These are phyloP conservation scores for Malassezia sympodialis DNA, from an alignment of 1,284 basidiomycete species.

Conservation along the genomic window DNA sequence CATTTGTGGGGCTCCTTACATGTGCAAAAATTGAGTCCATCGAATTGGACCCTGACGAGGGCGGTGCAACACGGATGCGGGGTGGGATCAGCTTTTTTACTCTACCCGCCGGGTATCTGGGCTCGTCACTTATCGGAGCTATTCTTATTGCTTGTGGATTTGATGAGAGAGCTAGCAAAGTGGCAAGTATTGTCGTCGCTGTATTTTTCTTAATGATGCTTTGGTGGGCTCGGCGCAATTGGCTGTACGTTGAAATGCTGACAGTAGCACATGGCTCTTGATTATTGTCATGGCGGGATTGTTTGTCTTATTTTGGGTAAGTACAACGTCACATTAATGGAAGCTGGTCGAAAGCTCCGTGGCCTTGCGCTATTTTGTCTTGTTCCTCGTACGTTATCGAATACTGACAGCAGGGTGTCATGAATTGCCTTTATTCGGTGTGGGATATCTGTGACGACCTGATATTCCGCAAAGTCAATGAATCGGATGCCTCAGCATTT, in stretches of 20 bases:
- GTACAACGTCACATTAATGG: not conserved
- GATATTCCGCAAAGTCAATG: slow-evolving; percentile 60
- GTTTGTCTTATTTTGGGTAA: slow-evolving; percentile 32
- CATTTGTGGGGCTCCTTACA: slow-evolving; percentile 58
- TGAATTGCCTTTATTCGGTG: slow-evolving; percentile 42
- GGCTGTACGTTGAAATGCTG: slow-evolving; percentile 51
- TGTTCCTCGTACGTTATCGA: slow-evolving; percentile 71
- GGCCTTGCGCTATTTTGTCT: slow-evolving; percentile 56
- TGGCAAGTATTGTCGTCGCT: slow-evolving; percentile 71
- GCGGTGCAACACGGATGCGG: slow-evolving; percentile 82
- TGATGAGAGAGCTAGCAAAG: slow-evolving; percentile 81
- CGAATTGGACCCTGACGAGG: slow-evolving; percentile 59
- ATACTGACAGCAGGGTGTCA: slow-evolving; percentile 23
- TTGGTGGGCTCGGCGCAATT: slow-evolving; percentile 70
- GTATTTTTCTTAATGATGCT: slow-evolving; percentile 82
- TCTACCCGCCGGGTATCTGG: slow-evolving; percentile 62
- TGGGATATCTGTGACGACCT: slow-evolving; percentile 62
- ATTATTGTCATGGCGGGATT: slow-evolving; percentile 34
- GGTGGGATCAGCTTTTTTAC: slow-evolving; percentile 79
- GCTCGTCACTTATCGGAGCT: slow-evolving; percentile 68
- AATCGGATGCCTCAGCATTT: slow-evolving; percentile 80
- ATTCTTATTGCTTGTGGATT: slow-evolving; percentile 78
- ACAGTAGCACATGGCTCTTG: slow-evolving; percentile 30
- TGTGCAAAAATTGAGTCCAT: slow-evolving; percentile 72
- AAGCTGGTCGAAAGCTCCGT: slow-evolving; percentile 24